phyloP scores from a whole-genome alignment of 1,284 basidiomycete genomes.

The Naganishia sp. region DNA sequence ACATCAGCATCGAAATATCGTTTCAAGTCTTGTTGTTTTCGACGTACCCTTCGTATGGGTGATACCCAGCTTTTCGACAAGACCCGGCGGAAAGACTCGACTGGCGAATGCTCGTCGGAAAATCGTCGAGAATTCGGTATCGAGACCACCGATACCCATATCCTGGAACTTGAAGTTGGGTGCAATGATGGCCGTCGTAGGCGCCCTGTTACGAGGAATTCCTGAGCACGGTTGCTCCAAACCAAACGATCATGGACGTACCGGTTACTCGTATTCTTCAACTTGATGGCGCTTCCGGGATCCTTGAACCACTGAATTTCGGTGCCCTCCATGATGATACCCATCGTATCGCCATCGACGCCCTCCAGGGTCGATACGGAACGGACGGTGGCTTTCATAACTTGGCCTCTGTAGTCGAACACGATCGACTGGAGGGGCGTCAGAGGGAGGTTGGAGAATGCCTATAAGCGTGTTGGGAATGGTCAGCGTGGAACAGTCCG shows the following conservation, averaged over 20 bases:
- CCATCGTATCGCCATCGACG: slow-evolving; percentile 60
- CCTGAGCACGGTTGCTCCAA: background rate
- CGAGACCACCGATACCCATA: slow-evolving; percentile 99
- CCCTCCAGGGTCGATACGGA: slow-evolving; percentile 61
- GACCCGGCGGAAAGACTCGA: slow-evolving; percentile 92
- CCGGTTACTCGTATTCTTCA: slow-evolving; percentile 91
- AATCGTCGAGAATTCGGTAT: slow-evolving; percentile 92
- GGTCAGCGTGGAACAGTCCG: background rate
- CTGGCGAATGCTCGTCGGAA: slow-evolving; percentile 98
- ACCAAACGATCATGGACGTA: slow-evolving; percentile 49
- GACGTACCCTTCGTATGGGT: slow-evolving; percentile 90
- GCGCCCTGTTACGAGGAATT: slow-evolving; percentile 60
- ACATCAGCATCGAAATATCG: slow-evolving; percentile 7
- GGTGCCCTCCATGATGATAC: slow-evolving; percentile 86
- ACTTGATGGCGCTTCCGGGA: slow-evolving; percentile 74
- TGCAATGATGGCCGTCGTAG: slow-evolving; percentile 91
- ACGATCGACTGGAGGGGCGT: slow-evolving; percentile 70
- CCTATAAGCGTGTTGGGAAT: slow-evolving; percentile 53
- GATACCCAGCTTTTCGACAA: slow-evolving; percentile 97
- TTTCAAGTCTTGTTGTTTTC: background rate
- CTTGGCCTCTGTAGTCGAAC: slow-evolving; percentile 89
- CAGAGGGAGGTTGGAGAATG: slow-evolving; percentile 66
- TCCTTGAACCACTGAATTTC: slow-evolving; percentile 88
- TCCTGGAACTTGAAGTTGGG: slow-evolving; percentile 99
- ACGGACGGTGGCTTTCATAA: slow-evolving; percentile 72